A percentile compares a stretch with the other conserved stretches of the same genome.
These are phyloP conservation scores for Plasmodium knowlesi DNA, from an alignment of 169 alveolate species.

Conservation along the genomic window DNA sequence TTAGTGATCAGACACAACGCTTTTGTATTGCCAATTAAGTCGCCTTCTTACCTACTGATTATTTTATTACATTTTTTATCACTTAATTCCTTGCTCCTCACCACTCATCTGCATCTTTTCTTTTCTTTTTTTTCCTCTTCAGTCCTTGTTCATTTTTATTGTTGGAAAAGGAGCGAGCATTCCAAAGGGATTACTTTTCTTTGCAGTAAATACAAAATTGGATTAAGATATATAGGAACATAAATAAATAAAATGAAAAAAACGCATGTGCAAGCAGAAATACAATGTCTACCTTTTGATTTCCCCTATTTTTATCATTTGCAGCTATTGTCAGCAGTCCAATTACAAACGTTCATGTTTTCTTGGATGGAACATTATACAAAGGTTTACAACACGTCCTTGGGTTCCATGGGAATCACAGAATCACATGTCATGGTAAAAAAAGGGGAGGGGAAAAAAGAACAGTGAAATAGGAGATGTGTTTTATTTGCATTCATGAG, in stretches of 20 bases:
- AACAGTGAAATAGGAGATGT: not conserved
- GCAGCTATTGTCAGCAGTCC: constrained; percentile 19
- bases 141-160: constrained; percentile 42
- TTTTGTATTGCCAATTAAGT: not conserved
- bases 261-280: not conserved
- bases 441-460: not conserved
- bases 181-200: constrained; percentile 15
- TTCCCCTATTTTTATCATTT: not conserved
- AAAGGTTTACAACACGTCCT: constrained; percentile 37
- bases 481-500: not conserved
- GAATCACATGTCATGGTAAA: constrained; percentile 42
- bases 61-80: not conserved
- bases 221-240: not conserved
- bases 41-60: not conserved
- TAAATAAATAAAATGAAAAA: not conserved
- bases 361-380: constrained; percentile 66
- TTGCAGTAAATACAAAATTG: not conserved
- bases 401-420: constrained; percentile 41
- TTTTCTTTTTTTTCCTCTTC: not conserved
- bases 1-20: not conserved
- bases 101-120: not conserved
- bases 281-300: not conserved
- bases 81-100: not conserved
- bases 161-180: constrained; percentile 8
- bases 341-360: constrained; percentile 16